Evolutionary conservation across 768 basidiomycete species (phyloP).

Genomic region (Boletus tomentosulus): DNA sequence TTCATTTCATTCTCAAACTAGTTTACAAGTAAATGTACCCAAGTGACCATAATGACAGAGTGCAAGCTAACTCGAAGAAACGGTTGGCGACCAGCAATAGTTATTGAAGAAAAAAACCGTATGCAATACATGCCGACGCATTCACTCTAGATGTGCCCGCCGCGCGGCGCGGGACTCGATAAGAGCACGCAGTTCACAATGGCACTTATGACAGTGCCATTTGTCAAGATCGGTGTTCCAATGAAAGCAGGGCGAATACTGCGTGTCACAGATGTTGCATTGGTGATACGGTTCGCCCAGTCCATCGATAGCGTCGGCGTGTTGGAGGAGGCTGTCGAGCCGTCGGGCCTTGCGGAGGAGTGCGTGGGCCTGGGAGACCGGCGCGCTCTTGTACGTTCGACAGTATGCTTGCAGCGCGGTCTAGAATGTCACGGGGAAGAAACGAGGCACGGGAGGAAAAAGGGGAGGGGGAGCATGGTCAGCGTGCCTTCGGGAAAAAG

Average conservation of each 20-base stretch:
- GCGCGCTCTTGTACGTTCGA: constrained; percentile 77
- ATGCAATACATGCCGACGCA: neutral
- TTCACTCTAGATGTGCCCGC: constrained; percentile 19
- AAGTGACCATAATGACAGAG: constrained; percentile 19
- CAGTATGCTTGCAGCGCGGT: constrained; percentile 89
- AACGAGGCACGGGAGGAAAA: neutral
- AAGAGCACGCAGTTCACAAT: constrained; percentile 18
- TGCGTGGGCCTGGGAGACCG: constrained; percentile 68
- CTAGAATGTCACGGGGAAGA: constrained; percentile 35
- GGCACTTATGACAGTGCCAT: constrained; percentile 45
- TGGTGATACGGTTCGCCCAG: constrained; percentile 28
- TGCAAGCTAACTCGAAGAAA: neutral
- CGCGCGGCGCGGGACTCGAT: constrained; percentile 6
- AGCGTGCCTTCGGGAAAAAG: neutral
- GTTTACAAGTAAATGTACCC: constrained; percentile 29
- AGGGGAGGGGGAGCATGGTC: constrained; percentile 1
- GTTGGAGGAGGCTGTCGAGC: constrained; percentile 65
- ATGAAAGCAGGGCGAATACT: constrained; percentile 76
- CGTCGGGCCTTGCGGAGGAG: constrained; percentile 86
- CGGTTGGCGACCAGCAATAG: neutral
- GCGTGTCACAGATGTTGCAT: constrained; percentile 62
- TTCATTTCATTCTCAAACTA: constrained; percentile 12
- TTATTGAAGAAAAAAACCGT: neutral
- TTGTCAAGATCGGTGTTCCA: constrained; percentile 31
- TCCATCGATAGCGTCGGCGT: constrained; percentile 27